phyloP scores from a whole-genome alignment of 2,329 filamentous ascomycete species.

The Fusarium sp. region DNA sequence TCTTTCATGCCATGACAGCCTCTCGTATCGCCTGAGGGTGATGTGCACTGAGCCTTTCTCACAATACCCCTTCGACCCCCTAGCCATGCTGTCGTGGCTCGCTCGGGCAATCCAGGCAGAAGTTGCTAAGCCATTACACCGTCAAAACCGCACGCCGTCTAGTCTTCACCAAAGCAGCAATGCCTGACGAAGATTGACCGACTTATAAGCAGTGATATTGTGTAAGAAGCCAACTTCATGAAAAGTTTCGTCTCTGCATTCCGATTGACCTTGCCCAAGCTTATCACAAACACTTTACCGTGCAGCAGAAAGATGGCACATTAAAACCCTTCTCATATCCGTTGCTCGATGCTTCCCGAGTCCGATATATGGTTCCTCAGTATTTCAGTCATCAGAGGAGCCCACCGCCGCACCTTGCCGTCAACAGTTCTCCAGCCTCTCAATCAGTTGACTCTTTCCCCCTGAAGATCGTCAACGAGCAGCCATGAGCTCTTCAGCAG shows the following conservation, averaged over 20 bases:
- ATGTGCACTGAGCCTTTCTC: background rate
- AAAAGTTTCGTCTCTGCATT: constrained; percentile 12
- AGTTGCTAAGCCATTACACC: constrained; percentile 2
- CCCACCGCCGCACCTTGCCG: background rate
- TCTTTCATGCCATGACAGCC: background rate
- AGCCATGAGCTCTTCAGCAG: constrained; percentile 3
- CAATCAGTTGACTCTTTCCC: too few relatives aligned
- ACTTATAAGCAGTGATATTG: background rate
- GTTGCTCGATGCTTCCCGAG: background rate
- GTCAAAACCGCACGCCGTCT: background rate
- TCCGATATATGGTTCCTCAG: background rate
- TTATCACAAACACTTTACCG: background rate
- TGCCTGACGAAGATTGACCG: background rate
- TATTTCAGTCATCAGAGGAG: too few relatives aligned
- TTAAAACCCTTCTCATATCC: background rate
- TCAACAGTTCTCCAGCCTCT: background rate
- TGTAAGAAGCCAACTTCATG: background rate
- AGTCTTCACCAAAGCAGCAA: background rate
- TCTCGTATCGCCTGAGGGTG: background rate
- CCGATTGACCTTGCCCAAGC: constrained; percentile 9
- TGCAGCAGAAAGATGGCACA: background rate
- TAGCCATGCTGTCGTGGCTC: background rate
- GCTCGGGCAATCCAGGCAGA: constrained; percentile 18
- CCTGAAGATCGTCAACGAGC: background rate
- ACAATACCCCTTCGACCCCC: background rate